Evolutionary conservation across 2,329 filamentous ascomycete genomes (phyloP).

Genomic region (Rhexocercosporidium sp.): DNA sequence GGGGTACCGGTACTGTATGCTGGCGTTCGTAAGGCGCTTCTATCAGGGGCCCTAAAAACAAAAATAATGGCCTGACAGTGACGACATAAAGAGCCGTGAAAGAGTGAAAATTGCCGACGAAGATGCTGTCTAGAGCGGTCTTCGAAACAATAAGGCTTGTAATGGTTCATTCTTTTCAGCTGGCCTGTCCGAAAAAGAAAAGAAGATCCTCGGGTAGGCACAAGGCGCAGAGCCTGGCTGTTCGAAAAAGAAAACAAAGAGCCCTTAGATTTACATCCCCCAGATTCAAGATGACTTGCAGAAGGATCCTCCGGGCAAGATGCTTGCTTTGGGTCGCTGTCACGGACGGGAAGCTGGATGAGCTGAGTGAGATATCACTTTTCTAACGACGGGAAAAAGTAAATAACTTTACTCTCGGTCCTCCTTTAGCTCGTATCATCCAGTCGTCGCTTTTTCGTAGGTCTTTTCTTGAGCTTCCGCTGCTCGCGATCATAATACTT

Average conservation of each 20-base stretch:
- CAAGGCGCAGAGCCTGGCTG: not conserved
- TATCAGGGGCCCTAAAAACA: too few species aligned
- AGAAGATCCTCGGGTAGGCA: too few species aligned
- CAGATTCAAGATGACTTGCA: not conserved
- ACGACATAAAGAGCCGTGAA: not conserved
- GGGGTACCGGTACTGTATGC: too few species aligned
- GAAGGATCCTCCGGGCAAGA: not conserved
- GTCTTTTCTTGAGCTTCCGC: slow-evolving; percentile 12
- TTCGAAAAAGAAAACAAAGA: not conserved
- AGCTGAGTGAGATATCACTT: not conserved
- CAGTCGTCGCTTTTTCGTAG: slow-evolving; percentile 26
- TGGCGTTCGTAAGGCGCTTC: too few species aligned
- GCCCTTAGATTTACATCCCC: not conserved
- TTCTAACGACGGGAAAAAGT: not conserved
- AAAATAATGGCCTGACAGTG: not conserved
- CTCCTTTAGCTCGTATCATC: slow-evolving; percentile 4
- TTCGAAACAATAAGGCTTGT: not conserved
- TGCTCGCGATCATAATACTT: not conserved
- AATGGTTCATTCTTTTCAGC: not conserved
- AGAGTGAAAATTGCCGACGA: not conserved
- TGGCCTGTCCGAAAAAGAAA: not conserved
- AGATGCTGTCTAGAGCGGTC: not conserved
- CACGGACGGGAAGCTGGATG: slow-evolving; percentile 1
- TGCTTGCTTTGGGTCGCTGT: slow-evolving; percentile 6
- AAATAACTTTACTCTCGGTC: slow-evolving; percentile 2